Evolutionary conservation across 192 early-diverging fungal genomes (phyloP), one percentile per base, ranked within the genome.

Genomic region (Dimargaris xerosporica): DNA sequence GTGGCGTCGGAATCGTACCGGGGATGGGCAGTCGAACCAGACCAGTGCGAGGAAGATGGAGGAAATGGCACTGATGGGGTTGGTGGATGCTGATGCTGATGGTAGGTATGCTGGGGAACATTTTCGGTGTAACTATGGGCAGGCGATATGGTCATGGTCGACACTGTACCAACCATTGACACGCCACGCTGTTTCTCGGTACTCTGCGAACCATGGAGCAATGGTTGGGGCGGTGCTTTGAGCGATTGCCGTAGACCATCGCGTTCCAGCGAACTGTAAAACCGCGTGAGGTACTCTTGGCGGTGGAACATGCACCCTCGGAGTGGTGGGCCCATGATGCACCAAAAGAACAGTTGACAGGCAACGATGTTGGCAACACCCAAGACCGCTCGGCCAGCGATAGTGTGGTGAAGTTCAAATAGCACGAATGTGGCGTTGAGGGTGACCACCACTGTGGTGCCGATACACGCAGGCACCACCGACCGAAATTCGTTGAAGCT

Each of bases 401-500:
- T 66, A 2, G 44, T 61, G 17, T 66, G 67, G 5, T 70, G 70
- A 15, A 75, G 44, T 1, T 62, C 54, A 9, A 67, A 67, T 3
- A 76, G 26, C 12, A 69, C 53, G 46, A 67, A 76, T 10, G 17
- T 11, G 11, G 69, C 56, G 41, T 55, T 44, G 50, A 66, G 13
- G 56, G 67, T 71, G 46, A 67, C 64, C 64, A 76, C 66, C 9
- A 54, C 43, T 0, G 75, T 76, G 25, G 69, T 65, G 28, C 67
- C 67, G 4, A 62, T 61, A 59, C 75, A 71, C 0, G 67, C 63
- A 0, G 65, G 19, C 23, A 58, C 47, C 26, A 67, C 67, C 46
- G 72, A 69, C 39, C 71, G 71, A 26, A 61, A 66, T 62, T 76
- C 74, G 48, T 76, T 76, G 50, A 76, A 76, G 23, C 71, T 70